phyloP scores from a whole-genome alignment of 2,329 filamentous ascomycete genomes.

The Diaporthe capsici region DNA sequence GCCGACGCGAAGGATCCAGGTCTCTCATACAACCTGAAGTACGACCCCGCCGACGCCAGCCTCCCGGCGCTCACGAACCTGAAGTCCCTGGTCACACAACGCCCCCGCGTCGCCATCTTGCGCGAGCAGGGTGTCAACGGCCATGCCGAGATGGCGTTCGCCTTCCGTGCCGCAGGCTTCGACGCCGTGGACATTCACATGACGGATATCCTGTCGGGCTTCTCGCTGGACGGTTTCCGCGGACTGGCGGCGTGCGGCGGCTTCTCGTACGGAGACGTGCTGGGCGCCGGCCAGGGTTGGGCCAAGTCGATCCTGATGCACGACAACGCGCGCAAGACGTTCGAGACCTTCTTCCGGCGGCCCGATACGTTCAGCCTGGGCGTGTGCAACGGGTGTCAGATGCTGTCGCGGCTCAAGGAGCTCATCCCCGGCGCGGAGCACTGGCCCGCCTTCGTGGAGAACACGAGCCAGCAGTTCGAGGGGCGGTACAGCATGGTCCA shows the following conservation, averaged over 20 bases:
- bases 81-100: conserved; percentile 67
- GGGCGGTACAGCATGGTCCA: conserved; percentile 87
- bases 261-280: conserved; percentile 90
- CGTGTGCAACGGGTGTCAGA: conserved; percentile 98
- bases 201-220: conserved; percentile 88
- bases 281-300: conserved; percentile 97
- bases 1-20: conserved; percentile 84
- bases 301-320: conserved; percentile 93
- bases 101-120: conserved; percentile 88
- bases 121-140: conserved; percentile 97
- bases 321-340: conserved; percentile 80
- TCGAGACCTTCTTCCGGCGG: conserved; percentile 87
- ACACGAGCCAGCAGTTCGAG: conserved; percentile 91
- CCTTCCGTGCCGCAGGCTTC: conserved; percentile 92
- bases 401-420: conserved; percentile 86
- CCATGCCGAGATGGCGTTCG: conserved; percentile 97
- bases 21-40: conserved; percentile 86
- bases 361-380: conserved; percentile 93
- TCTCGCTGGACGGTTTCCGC: conserved; percentile 85
- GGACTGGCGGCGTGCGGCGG: conserved; percentile 96
- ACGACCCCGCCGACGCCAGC: conserved; percentile 82
- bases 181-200: conserved; percentile 95
- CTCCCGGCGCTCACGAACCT: conserved; percentile 77
- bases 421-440: conserved; percentile 86
- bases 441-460: conserved; percentile 91